Percentiles rank a stretch among this genome's conserved stretches.
These are phyloP conservation scores for Wolfiporia cocos DNA, from an alignment of 1,284 basidiomycete genomes.

Conservation along the genomic window DNA sequence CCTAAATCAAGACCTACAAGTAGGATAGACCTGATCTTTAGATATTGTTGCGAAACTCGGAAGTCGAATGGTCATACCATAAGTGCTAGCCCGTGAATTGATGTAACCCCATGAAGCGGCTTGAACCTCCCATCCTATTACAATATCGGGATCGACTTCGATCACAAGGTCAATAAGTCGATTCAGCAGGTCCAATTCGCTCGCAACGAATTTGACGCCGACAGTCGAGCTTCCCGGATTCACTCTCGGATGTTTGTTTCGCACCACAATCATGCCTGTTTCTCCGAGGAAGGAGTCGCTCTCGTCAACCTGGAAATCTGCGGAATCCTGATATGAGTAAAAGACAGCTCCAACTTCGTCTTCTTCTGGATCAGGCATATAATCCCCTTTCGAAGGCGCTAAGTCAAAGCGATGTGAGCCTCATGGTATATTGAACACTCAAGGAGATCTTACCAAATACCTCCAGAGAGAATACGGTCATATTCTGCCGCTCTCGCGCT, in stretches of 20 bases:
- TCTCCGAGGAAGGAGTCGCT: conserved; percentile 31
- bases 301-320: conserved; percentile 29
- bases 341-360: conserved; percentile 74
- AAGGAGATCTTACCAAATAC: conserved; percentile 60
- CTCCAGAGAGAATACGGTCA: conserved; percentile 83
- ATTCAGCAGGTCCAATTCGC: conserved; percentile 84
- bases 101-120: conserved; percentile 90
- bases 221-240: conserved; percentile 36
- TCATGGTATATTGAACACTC: neutral
- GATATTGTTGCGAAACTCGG: neutral
- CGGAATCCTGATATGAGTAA: conserved; percentile 60
- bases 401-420: neutral
- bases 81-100: conserved; percentile 55
- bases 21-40: conserved; percentile 5
- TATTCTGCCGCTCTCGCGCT: conserved; percentile 63
- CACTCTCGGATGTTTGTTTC: conserved; percentile 32
- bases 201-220: conserved; percentile 50
- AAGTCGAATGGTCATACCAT: conserved; percentile 40
- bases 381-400: conserved; percentile 61
- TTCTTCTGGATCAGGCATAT: conserved; percentile 65
- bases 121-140: conserved; percentile 93
- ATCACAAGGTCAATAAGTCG: conserved; percentile 70
- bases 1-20: conserved; percentile 60
- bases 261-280: conserved; percentile 60
- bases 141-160: conserved; percentile 85